A percentile compares a stretch with the other conserved stretches of the same genome.
These are phyloP conservation scores for Myriosclerotinia scirpicola DNA, from an alignment of 2,329 filamentous ascomycete species.

Conservation along the genomic window DNA sequence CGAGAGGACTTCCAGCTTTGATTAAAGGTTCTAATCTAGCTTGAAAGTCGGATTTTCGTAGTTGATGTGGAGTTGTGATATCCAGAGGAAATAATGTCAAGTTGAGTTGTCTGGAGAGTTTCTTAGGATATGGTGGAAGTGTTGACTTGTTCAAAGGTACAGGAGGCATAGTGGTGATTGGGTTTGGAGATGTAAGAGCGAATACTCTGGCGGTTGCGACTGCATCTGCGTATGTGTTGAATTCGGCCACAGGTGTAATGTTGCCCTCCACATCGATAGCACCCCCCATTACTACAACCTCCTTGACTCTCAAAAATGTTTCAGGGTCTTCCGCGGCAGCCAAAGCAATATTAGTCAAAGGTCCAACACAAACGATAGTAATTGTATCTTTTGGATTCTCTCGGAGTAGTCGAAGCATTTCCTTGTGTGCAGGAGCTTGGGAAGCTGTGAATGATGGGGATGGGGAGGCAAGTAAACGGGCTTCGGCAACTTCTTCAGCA, in stretches of 20 bases:
- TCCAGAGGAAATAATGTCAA: conserved; percentile 75
- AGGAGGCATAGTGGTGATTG: conserved; percentile 77
- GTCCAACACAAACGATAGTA: conserved; percentile 86
- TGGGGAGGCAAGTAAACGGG: conserved; percentile 36
- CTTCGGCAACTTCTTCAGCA: conserved; percentile 45
- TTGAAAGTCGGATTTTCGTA: conserved; percentile 61
- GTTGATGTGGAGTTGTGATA: conserved; percentile 69
- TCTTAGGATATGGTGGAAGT: conserved; percentile 62
- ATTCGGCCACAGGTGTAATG: conserved; percentile 81
- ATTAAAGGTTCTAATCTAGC: conserved; percentile 55
- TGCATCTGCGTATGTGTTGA: conserved; percentile 91
- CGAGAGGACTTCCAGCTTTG: conserved; percentile 67
- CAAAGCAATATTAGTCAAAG: conserved; percentile 88
- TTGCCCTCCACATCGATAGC: conserved; percentile 79
- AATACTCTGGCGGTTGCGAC: conserved; percentile 75
- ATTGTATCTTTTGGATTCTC: conserved; percentile 82
- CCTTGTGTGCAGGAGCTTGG: conserved; percentile 69
- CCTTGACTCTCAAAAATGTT: conserved; percentile 83
- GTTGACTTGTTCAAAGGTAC: conserved; percentile 52
- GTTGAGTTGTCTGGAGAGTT: conserved; percentile 62
- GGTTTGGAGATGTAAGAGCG: conserved; percentile 71
- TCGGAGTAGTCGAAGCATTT: conserved; percentile 82
- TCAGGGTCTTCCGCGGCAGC: conserved; percentile 87
- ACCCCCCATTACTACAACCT: conserved; percentile 95
- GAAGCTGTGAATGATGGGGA: conserved; percentile 72